Conservation (phyloP, 805 yeast species). For the Lachancea meyersii region DNA sequence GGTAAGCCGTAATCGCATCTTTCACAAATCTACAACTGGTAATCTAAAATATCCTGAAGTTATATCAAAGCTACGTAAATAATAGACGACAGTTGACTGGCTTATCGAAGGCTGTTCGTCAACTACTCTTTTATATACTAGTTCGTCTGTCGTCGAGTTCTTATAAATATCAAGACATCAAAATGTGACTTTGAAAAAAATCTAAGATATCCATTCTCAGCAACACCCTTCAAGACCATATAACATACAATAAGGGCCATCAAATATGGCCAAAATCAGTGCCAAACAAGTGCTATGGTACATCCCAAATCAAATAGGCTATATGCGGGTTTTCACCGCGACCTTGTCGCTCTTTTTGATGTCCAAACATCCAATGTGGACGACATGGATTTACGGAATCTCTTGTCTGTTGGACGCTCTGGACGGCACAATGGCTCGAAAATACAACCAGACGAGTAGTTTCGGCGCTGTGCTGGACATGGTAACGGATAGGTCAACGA, state of each 20-base stretch:
- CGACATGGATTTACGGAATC: constrained; percentile 70
- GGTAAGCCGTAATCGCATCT: no score
- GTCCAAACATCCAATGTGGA: constrained; percentile 76
- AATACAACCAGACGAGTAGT: constrained; percentile 77
- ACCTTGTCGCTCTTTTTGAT: constrained; percentile 72
- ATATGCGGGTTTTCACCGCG: constrained; percentile 75
- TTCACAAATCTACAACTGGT: no score
- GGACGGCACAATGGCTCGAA: constrained; percentile 93
- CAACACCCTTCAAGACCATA: no score
- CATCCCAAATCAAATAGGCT: constrained; percentile 91
- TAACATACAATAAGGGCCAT: not conserved
- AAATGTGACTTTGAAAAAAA: not conserved
- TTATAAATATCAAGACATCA: no score
- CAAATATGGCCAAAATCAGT: constrained; percentile 27
- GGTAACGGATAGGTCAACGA: constrained; percentile 98
- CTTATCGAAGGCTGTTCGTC: no score
- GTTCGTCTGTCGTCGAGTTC: no score
- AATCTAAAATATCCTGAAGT: no score
- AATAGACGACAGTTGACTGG: no score
- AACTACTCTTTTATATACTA: no score
- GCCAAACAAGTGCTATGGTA: constrained; percentile 59
- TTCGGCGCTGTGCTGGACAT: constrained; percentile 97
- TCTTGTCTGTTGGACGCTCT: constrained; percentile 93
- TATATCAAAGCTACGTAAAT: no score
- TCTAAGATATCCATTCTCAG: no score